These are phyloP conservation scores for Scutellaria barbata DNA, from an alignment of 257 asterid genomes.

Conservation along the genomic window DNA sequence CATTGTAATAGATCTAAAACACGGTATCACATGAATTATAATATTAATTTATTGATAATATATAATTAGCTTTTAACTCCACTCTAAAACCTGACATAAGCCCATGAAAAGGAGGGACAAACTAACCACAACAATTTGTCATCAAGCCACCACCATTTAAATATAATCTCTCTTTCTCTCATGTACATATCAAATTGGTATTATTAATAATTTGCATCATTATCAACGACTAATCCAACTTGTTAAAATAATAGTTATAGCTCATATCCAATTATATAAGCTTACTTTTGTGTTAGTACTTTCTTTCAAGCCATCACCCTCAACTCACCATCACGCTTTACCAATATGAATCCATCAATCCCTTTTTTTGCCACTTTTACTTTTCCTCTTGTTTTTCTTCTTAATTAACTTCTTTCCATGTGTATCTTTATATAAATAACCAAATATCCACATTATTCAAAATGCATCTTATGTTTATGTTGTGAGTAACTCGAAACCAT, in stretches of 20 bases:
- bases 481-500: too few relatives aligned
- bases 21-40: too few relatives aligned
- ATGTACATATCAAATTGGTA: conserved; percentile 20
- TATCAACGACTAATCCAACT: conserved; percentile 46
- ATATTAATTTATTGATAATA: background rate
- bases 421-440: too few relatives aligned
- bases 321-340: conserved; percentile 31
- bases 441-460: too few relatives aligned
- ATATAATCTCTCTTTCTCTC: too few relatives aligned
- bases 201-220: conserved; percentile 29
- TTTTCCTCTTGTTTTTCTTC: background rate
- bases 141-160: background rate
- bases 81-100: conserved; percentile 37
- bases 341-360: conserved; percentile 20
- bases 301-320: conserved; percentile 1
- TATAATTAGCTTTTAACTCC: conserved; percentile 3
- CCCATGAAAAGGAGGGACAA: conserved; percentile 41
- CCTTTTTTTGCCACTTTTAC: background rate
- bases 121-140: conserved; percentile 29
- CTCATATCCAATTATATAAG: conserved; percentile 31
- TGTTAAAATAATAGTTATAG: conserved; percentile 19
- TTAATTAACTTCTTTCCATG: background rate
- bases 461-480: too few relatives aligned
- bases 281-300: conserved; percentile 44
- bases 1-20: too few relatives aligned